Conservation (phyloP, 805 yeast genomes). For the Yamadazyma scolyti region DNA sequence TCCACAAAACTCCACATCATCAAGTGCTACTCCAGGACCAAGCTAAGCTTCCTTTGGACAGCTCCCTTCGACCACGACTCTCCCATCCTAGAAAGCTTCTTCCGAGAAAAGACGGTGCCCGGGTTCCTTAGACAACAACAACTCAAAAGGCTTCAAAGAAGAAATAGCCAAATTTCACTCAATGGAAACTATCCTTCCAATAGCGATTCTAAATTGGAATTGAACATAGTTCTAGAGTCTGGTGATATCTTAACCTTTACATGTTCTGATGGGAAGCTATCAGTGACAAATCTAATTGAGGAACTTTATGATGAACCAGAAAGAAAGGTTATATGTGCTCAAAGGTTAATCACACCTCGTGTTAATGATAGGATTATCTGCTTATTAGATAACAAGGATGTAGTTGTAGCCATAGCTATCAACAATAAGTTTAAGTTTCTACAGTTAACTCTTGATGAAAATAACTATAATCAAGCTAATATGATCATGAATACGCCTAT, state of each 20-base stretch:
- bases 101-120: conserved; percentile 53
- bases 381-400: conserved; percentile 43
- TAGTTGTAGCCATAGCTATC: conserved; percentile 61
- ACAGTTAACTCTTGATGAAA: conserved; percentile 45
- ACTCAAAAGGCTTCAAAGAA: conserved; percentile 20
- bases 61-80: conserved; percentile 22
- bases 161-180: conserved; percentile 30
- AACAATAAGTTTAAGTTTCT: conserved; percentile 65
- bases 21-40: conserved; percentile 57
- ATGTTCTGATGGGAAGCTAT: conserved; percentile 43
- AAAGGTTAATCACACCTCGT: conserved; percentile 63
- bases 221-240: conserved; percentile 47
- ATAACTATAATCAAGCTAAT: conserved; percentile 22
- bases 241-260: conserved; percentile 50
- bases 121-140: conserved; percentile 33
- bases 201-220: conserved; percentile 32
- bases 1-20: conserved; percentile 47
- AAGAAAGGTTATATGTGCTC: conserved; percentile 43
- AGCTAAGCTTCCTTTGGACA: conserved; percentile 58
- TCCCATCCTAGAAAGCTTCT: conserved; percentile 54
- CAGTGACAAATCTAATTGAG: conserved; percentile 25
- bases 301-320: conserved; percentile 10
- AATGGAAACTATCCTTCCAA: conserved; percentile 31
- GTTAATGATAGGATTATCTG: conserved; percentile 70
- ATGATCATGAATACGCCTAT: neutral